Conservation (phyloP, 148 eudicot species). For the Chenopodium quinoa region DNA sequence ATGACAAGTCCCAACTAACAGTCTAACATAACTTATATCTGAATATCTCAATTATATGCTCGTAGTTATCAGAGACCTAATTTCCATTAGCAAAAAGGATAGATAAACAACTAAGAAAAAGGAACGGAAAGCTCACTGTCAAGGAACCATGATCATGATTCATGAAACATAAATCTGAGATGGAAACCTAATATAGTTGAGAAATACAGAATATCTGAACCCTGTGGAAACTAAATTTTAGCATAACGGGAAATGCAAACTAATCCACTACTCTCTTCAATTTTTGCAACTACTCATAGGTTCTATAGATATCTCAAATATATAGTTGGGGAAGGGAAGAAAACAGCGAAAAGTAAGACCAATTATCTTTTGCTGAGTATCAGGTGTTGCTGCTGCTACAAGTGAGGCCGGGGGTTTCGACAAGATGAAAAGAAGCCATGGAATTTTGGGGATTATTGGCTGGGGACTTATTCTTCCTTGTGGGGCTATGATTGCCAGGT, state of each 20-base stretch:
- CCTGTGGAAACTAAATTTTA: neutral
- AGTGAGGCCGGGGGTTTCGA: slow-evolving; percentile 24
- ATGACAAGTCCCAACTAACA: too few species aligned
- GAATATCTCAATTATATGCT: too few species aligned
- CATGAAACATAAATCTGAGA: neutral
- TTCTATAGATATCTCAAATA: neutral
- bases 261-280: neutral
- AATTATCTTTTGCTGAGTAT: neutral
- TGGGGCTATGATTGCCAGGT: slow-evolving; percentile 84
- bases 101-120: too few species aligned
- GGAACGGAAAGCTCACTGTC: neutral
- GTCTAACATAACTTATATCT: too few species aligned
- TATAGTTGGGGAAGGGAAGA: neutral
- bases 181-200: neutral
- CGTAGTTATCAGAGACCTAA: neutral
- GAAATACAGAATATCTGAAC: neutral
- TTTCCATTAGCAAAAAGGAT: neutral
- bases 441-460: slow-evolving; percentile 61
- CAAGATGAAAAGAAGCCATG: slow-evolving; percentile 67
- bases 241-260: neutral
- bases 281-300: neutral
- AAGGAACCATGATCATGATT: neutral
- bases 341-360: neutral
- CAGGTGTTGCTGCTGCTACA: slow-evolving; percentile 30
- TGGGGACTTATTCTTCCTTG: slow-evolving; percentile 89